Conservation (phyloP, 352 stramenopile species). For the Globisporangium nunn region DNA sequence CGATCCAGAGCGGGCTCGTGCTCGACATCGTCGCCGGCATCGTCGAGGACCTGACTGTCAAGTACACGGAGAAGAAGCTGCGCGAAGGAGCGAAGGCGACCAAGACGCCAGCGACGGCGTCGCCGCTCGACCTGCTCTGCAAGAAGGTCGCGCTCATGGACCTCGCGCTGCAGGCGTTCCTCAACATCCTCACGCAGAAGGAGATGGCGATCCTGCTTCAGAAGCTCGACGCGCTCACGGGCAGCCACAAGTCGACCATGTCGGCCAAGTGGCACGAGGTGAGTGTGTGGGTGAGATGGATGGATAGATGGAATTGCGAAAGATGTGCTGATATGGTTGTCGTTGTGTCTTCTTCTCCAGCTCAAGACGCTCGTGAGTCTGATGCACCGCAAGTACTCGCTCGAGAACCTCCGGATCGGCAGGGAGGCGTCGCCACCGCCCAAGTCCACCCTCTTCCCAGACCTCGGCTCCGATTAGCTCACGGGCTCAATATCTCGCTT, state of each 20-base stretch:
- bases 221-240: conserved; percentile 66
- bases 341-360: conserved; percentile 8
- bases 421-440: conserved; percentile 26
- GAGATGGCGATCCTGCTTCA: conserved; percentile 63
- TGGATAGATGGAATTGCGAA: too few species aligned
- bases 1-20: conserved; percentile 66
- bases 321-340: too few species aligned
- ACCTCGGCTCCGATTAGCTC: neutral
- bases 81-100: conserved; percentile 18
- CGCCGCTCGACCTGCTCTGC: conserved; percentile 66
- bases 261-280: conserved; percentile 81
- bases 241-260: conserved; percentile 73
- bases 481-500: too few species aligned
- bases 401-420: conserved; percentile 69
- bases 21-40: conserved; percentile 76
- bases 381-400: conserved; percentile 82
- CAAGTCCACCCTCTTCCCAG: conserved; percentile 36
- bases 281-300: neutral
- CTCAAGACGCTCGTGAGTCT: conserved; percentile 80
- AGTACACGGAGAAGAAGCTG: conserved; percentile 55
- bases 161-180: conserved; percentile 65
- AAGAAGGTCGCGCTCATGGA: conserved; percentile 85
- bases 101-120: conserved; percentile 13
- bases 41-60: conserved; percentile 67
- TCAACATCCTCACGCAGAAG: conserved; percentile 64